phyloP scores from a whole-genome alignment of 345 rosid genomes.

The Moricandia moricandioides region DNA sequence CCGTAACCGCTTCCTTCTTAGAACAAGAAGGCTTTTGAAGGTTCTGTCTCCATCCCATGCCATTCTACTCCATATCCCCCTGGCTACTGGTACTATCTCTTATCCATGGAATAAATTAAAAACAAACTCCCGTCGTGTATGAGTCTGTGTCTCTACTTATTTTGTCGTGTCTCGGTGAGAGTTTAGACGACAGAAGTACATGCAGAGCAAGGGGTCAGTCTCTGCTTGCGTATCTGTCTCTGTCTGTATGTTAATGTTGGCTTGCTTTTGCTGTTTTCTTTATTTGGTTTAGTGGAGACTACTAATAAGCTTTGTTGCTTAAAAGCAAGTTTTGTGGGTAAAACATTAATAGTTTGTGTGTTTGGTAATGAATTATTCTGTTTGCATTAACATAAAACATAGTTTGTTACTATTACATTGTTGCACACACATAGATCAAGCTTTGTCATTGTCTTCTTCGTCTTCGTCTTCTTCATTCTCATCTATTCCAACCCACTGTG shows the following conservation, averaged over 20 bases:
- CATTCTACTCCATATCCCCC: slow-evolving; percentile 5
- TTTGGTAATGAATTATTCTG: slow-evolving; percentile 30
- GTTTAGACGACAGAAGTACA: slow-evolving; percentile 19
- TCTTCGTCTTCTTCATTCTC: slow-evolving; percentile 68
- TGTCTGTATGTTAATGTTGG: slow-evolving; percentile 24
- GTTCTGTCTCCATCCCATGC: slow-evolving; percentile 28
- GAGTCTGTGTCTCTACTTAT: slow-evolving; percentile 31
- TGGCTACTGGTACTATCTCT: slow-evolving; percentile 33
- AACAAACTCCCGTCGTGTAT: slow-evolving; percentile 21
- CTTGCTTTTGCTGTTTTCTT: slow-evolving; percentile 19
- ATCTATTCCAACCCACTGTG: slow-evolving; percentile 82
- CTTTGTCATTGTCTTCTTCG: slow-evolving; percentile 14
- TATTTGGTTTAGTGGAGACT: slow-evolving; percentile 7
- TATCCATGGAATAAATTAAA: slow-evolving; percentile 30
- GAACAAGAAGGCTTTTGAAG: slow-evolving; percentile 34
- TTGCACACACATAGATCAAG: slow-evolving; percentile 9
- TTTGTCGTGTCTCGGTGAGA: slow-evolving; percentile 24
- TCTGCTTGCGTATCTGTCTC: slow-evolving; percentile 6
- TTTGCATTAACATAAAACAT: slow-evolving; percentile 25
- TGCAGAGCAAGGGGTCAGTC: slow-evolving; percentile 17
- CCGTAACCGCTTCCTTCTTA: slow-evolving; percentile 32
- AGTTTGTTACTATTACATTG: slow-evolving; percentile 13
- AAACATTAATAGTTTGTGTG: slow-evolving; percentile 30
- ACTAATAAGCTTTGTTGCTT: slow-evolving; percentile 31
- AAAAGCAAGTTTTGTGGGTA: slow-evolving; percentile 19